A percentile compares a stretch with the other conserved stretches of the same genome.
Evolutionary conservation across 2,329 filamentous ascomycete species (phyloP).

Genomic region (Penicillium sp.): DNA sequence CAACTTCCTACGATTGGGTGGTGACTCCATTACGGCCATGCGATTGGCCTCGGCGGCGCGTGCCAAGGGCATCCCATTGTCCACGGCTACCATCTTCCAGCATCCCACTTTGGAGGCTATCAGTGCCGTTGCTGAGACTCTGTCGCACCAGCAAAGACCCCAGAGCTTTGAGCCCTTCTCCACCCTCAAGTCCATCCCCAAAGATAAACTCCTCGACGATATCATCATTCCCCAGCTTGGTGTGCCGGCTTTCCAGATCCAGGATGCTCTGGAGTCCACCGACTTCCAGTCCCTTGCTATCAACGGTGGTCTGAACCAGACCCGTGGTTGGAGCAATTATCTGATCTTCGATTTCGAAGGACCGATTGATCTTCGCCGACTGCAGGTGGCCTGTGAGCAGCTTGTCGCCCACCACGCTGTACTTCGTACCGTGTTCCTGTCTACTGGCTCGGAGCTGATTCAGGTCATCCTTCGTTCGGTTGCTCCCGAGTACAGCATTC

Average conservation of each 20-base stretch:
- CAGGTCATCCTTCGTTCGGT: slow-evolving; percentile 39
- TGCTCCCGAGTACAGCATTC: slow-evolving; percentile 1
- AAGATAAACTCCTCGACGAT: slow-evolving; percentile 5
- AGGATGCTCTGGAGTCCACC: slow-evolving; percentile 13
- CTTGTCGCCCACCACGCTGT: slow-evolving; percentile 42
- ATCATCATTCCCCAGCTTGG: slow-evolving; percentile 10
- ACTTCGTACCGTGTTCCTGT: slow-evolving; percentile 57
- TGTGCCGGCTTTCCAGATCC: slow-evolving; percentile 1
- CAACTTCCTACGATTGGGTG: slow-evolving; percentile 27
- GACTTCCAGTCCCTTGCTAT: slow-evolving; percentile 18
- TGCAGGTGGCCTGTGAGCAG: slow-evolving; percentile 14
- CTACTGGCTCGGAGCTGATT: slow-evolving; percentile 46
- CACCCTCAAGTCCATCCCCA: slow-evolving; percentile 6
- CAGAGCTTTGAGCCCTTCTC: slow-evolving; percentile 12
- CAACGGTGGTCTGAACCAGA: slow-evolving; percentile 11
- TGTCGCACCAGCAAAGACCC: slow-evolving; percentile 6
- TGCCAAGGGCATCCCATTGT: slow-evolving; percentile 18
- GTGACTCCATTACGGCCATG: slow-evolving; percentile 28
- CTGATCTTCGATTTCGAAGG: slow-evolving; percentile 19
- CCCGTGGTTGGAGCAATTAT: slow-evolving; percentile 12
- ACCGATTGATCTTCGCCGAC: slow-evolving; percentile 14
- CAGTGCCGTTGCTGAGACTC: slow-evolving; percentile 4
- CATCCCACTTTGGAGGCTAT: slow-evolving; percentile 18
- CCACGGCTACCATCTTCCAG: slow-evolving; percentile 30
- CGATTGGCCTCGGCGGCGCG: slow-evolving; percentile 19